Evolutionary conservation across 2,329 filamentous ascomycete genomes (phyloP).

Genomic region (Ophiostoma novo-ulmi): DNA sequence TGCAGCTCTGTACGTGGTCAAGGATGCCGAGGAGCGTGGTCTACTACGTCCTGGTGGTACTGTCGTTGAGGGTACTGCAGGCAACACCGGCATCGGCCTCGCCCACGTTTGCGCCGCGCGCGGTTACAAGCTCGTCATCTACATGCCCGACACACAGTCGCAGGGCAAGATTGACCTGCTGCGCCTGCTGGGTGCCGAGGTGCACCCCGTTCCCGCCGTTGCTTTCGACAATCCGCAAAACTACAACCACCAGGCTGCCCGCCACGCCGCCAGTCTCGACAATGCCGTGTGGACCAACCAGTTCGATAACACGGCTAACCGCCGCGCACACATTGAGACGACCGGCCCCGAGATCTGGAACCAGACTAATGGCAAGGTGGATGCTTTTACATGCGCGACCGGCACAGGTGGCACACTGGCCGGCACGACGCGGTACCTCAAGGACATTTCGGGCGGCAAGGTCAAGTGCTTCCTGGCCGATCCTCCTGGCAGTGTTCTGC

Average conservation of each 20-base stretch:
- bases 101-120: constrained; percentile 90
- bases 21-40: constrained; percentile 85
- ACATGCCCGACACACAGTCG: constrained; percentile 98
- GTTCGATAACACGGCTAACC: constrained; percentile 94
- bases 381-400: constrained; percentile 93
- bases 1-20: constrained; percentile 87
- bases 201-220: constrained; percentile 91
- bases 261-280: constrained; percentile 79
- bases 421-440: constrained; percentile 81
- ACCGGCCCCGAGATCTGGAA: constrained; percentile 97
- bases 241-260: constrained; percentile 92
- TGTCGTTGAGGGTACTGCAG: constrained; percentile 93
- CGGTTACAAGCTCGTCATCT: constrained; percentile 94
- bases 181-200: constrained; percentile 84
- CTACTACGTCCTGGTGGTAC: constrained; percentile 72
- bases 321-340: constrained; percentile 90
- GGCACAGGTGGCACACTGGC: constrained; percentile 90
- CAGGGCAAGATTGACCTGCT: constrained; percentile 96
- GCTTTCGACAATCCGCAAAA: constrained; percentile 93
- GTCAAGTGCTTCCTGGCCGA: constrained; percentile 90
- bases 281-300: constrained; percentile 99
- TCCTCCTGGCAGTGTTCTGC: constrained; percentile 86
- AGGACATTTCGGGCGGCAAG: constrained; percentile 68
- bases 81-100: constrained; percentile 96
- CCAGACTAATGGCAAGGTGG: constrained; percentile 78